Evolutionary conservation across 2,329 filamentous ascomycete genomes (phyloP).

Genomic region (Trichoderma pleuroti): DNA sequence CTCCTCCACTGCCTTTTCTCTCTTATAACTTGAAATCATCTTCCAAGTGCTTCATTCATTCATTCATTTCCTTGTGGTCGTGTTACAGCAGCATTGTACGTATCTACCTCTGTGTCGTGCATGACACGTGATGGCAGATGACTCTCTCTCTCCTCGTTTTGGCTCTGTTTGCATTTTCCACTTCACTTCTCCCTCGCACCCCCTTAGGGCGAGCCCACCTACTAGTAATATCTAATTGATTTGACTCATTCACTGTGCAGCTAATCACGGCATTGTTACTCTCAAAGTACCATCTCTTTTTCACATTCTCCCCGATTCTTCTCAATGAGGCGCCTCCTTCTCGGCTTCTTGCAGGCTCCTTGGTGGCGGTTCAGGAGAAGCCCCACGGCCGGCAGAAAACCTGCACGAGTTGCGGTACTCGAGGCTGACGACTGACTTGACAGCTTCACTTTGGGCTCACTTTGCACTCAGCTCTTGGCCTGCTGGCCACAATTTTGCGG

Average conservation of each 20-base stretch:
- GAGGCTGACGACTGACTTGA: neutral
- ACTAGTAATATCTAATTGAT: neutral
- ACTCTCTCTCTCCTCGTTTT: neutral
- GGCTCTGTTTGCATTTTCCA: neutral
- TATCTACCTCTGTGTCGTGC: neutral
- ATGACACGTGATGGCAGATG: conserved; percentile 1
- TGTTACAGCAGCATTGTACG: neutral
- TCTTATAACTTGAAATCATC: neutral
- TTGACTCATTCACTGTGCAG: neutral
- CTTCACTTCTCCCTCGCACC: neutral
- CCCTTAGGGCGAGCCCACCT: neutral
- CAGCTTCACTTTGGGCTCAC: conserved; percentile 4
- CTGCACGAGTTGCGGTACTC: neutral
- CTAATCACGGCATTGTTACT: neutral
- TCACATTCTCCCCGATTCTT: neutral
- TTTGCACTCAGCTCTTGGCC: neutral
- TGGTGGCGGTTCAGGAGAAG: conserved; percentile 8
- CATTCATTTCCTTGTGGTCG: neutral
- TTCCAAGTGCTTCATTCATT: neutral
- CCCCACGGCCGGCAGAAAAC: neutral
- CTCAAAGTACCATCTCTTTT: neutral
- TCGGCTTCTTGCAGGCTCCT: neutral
- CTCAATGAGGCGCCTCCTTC: neutral
- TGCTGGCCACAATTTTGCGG: neutral
- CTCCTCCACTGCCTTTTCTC: neutral